Evolutionary conservation across 257 asterid genomes (phyloP), one percentile per base, ranked within the genome.

Genomic region (Echium plantagineum): DNA sequence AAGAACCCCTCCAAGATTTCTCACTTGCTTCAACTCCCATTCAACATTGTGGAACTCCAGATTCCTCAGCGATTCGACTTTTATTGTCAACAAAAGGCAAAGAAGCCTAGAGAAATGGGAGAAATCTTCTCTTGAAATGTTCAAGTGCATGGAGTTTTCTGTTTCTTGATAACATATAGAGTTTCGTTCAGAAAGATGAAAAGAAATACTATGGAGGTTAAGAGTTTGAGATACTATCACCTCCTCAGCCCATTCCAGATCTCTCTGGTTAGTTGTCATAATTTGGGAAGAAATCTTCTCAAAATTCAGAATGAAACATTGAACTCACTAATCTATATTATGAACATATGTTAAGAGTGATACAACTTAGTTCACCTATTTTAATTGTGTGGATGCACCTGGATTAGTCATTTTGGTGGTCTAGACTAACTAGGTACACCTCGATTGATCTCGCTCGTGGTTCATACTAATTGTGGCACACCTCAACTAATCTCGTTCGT

Each of bases 1-100:
- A 15, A 86, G 81, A 26, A 80, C 62, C 17, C 16, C 15, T 3
- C 69, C 66, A 49, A 82, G 83, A 28, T 76, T 63, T 49, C 65
- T 71, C 15, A 75, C 58, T 52, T 68, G 84, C 61, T 75, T 78
- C 2, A 62, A 9, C 56, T 81, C 81, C 97, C 97, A 89, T 57
- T 84, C 78, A 0, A 77, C 80, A 5, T 60, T 71, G 60, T 84
- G 86, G 81, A 89, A 89, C 68, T 81, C 94, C 48, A 86, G 9
- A 70, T 81, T 74, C 62, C 60, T 75, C 61, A 89, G 52, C 8
- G 79, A 69, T 2, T 71, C 18, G 17, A 22, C 30, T 47, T 58
- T 7, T 0, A 78, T 48, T 9, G 74, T 65, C 55, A 64, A 67
- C 55, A 86, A 52, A 35, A 63, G 70, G 32, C 64, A 9, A 75